Evolutionary conservation across 2,329 filamentous ascomycete species (phyloP), one percentile per base, ranked within the genome.

Genomic region (Monilinia aucupariae): DNA sequence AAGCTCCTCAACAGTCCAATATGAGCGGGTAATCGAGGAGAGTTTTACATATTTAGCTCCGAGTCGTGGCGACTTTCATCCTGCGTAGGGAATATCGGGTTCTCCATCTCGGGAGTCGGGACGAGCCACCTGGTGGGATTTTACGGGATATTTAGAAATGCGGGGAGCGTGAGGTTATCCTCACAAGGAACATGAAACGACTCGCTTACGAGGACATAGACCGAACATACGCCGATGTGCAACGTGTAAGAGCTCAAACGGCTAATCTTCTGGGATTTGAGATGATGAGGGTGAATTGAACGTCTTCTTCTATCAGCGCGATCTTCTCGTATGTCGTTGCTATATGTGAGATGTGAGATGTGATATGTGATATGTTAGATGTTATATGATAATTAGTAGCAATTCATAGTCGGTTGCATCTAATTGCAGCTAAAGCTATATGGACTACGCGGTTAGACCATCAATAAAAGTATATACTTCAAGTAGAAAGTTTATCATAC

Each of bases 171-270:
- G n/a, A n/a, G n/a, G n/a, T n/a, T n/a, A n/a, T n/a, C n/a, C n/a
- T n/a, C n/a, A n/a, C n/a, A 37, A 37, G 34, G 10, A 22, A 5
- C 39, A 34, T 56, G 52, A 55, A 45, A 30, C 9, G 25, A 43
- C n/a, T n/a, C n/a, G n/a, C n/a, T 55, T 55, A 17, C 39, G 34
- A 12, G 34, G n/a, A n/a, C 32, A 56, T 37, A 47, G 47, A 25
- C 54, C 54, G 54, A 56, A 27, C 20, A 47, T 56, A 41, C 27
- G 20, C 54, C 54, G 54, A 56, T 56, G 12, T 5, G 25, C 41
- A 32, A 34, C 17, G n/a, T 47, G 27, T 17, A 47, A 17, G n/a
- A n/a, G 41, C 43, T 47, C 41, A 56, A 56, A 56, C 41, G 41
- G 20, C 54, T 47, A 56, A 56, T 56, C 41, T 47, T 47, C 27